Base-by-base conservation (phyloP, 768 basidiomycete species). In the Agrocybe pediades region DNA sequence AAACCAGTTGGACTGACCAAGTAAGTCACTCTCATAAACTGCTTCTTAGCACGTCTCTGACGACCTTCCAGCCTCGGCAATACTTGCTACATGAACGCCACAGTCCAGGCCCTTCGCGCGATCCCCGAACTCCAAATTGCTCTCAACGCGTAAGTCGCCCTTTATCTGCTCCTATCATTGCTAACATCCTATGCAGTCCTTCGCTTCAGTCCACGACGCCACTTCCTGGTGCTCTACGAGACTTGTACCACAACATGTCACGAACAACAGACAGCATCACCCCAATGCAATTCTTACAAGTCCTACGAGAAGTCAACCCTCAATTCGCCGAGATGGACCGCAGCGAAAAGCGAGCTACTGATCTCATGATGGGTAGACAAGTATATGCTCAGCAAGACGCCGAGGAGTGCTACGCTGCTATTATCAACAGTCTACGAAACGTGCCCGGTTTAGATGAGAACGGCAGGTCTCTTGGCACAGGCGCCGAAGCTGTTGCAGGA, bases 51-150 rank as follows among this genome's bases (percentile, higher is more conserved):
- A 17, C 29, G 4, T 24, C 8, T 41, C 16, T 41, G 16, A 45
- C 23, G 16, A 23, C 24, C 27, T 33, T 23, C 42, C 58, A 85
- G 83, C 64, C 74, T 95, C 30, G 95, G 96, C 29, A 98, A 98
- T 66, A 98, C 95, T 0, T 98, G 96, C 65, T 99, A 99, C 73
- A 93, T 98, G 88, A 98, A 96, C 66, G 86, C 97, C 1, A 93
- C 92, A 1, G 76, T 98, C 1, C 97, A 99, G 74, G 87, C 90
- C n/a, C 80, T 99, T 57, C 89, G 93, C 20, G 86, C 91, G 3
- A 88, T 99, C 46, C 95, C 95, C 2, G 94, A 97, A 62, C 80
- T 99, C 4, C 87, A 90, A 63, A 67, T 77, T 1, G 90, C 92
- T 0, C 77, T 98, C 19, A 69, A 45, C 23, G 49, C 49, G 49